Percentiles rank a stretch among this genome's conserved stretches.
Evolutionary conservation across 768 basidiomycete species (phyloP).

Genomic region (Boletellus emodensis): DNA sequence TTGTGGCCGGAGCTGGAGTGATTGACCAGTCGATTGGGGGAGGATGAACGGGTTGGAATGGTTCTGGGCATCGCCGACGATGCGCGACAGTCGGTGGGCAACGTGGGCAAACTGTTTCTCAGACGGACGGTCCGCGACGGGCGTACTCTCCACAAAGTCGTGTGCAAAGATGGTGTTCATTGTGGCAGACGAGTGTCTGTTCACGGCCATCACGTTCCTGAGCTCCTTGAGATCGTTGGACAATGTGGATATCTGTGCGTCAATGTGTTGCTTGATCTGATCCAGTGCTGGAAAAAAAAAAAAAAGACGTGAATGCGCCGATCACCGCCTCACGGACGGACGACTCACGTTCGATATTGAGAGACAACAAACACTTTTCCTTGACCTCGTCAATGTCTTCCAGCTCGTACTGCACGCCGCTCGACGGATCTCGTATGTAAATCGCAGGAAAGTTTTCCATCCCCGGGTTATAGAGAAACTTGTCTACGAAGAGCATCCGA

Average conservation of each 20-base stretch:
- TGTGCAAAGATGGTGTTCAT: conserved; percentile 46
- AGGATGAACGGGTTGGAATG: conserved; percentile 36
- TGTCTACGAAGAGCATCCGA: conserved; percentile 88
- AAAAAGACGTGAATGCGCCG: no score
- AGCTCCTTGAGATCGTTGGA: conserved; percentile 91
- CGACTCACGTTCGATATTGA: conserved; percentile 94
- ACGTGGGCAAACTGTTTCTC: conserved; percentile 71
- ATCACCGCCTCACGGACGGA: conserved; percentile 2
- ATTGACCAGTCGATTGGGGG: conserved; percentile 66
- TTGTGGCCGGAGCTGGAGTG: conserved; percentile 56
- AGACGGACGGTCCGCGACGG: conserved; percentile 61
- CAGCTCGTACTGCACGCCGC: conserved; percentile 92
- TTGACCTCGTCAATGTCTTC: conserved; percentile 93
- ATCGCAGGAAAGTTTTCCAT: conserved; percentile 93
- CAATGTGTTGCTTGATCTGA: conserved; percentile 98
- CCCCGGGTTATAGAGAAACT: conserved; percentile 91
- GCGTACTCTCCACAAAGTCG: conserved; percentile 62
- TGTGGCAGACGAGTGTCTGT: conserved; percentile 49
- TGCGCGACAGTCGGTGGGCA: conserved; percentile 70
- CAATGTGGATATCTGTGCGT: conserved; percentile 79
- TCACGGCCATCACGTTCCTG: conserved; percentile 55
- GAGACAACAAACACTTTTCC: conserved; percentile 80
- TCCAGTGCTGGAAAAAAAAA: conserved; percentile 97
- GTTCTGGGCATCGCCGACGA: conserved; percentile 47
- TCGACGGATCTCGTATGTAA: conserved; percentile 88